Percentiles rank a stretch among this genome's conserved stretches.
These are phyloP conservation scores for Liriodendron chinense DNA, from an alignment of 164 flowering plant species.

Conservation along the genomic window DNA sequence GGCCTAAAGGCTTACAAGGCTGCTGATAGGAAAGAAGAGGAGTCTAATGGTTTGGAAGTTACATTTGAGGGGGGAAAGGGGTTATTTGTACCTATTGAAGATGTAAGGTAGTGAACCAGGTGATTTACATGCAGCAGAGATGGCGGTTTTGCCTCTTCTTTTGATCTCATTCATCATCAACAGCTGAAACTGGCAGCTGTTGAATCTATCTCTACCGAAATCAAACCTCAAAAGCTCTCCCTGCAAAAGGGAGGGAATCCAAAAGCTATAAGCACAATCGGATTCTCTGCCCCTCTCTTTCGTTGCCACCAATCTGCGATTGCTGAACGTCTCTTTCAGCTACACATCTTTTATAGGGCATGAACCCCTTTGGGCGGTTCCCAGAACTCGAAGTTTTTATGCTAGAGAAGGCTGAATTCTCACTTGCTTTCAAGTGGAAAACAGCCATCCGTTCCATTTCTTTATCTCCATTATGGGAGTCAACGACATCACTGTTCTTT, in stretches of 20 bases:
- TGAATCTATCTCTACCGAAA: neutral
- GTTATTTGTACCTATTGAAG: conserved; percentile 3
- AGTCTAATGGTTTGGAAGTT: neutral
- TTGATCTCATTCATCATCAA: neutral
- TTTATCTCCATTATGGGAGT: conserved; percentile 15
- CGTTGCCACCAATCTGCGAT: conserved; percentile 20
- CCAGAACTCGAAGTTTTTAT: neutral
- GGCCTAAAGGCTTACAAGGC: neutral
- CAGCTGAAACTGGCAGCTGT: neutral
- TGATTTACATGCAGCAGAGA: conserved; percentile 22
- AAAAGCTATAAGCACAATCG: conserved; percentile 35
- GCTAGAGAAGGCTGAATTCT: conserved; percentile 25
- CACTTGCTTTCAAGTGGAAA: conserved; percentile 23
- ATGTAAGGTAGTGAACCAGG: neutral
- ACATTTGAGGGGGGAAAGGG: conserved; percentile 1
- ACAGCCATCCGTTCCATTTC: conserved; percentile 8
- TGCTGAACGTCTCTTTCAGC: conserved; percentile 36
- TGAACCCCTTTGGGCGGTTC: conserved; percentile 44
- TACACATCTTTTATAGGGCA: conserved; percentile 63
- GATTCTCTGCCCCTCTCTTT: conserved; percentile 35
- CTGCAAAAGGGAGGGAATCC: neutral
- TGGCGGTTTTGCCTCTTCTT: neutral
- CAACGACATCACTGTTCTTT: conserved; percentile 26
- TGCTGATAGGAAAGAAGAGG: neutral
- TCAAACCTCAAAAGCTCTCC: neutral